Evolutionary conservation across 2,329 filamentous ascomycete genomes (phyloP).

Genomic region (Microdochium paspali): DNA sequence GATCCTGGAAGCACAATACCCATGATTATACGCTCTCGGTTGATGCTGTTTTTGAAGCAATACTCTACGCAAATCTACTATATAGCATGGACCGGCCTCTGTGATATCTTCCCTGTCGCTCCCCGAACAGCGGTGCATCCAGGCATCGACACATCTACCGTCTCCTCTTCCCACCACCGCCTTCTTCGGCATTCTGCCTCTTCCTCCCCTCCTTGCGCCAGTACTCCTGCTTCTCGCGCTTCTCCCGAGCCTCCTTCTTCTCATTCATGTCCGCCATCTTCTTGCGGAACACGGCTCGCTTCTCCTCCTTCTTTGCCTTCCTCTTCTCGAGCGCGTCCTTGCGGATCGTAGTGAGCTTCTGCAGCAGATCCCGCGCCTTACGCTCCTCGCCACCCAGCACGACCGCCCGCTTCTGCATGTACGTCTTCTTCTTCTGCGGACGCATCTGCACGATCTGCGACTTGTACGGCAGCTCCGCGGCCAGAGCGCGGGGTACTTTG

Average conservation of each 20-base stretch:
- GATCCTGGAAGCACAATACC: too few relatives aligned
- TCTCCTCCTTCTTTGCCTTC: slow-evolving; percentile 77
- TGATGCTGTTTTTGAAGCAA: too few relatives aligned
- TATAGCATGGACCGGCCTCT: too few relatives aligned
- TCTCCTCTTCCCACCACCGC: slow-evolving; percentile 27
- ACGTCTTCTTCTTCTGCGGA: slow-evolving; percentile 72
- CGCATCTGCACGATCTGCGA: slow-evolving; percentile 79
- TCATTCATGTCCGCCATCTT: slow-evolving; percentile 75
- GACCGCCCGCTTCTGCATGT: slow-evolving; percentile 94
- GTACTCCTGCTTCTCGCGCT: slow-evolving; percentile 84
- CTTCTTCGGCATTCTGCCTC: slow-evolving; percentile 34
- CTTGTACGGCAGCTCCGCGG: slow-evolving; percentile 82
- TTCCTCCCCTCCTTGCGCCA: slow-evolving; percentile 85
- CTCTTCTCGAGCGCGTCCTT: slow-evolving; percentile 88
- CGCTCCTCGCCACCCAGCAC: slow-evolving; percentile 78
- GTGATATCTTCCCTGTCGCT: too few relatives aligned
- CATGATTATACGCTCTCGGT: too few relatives aligned
- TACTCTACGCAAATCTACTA: too few relatives aligned
- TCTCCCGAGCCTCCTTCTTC: slow-evolving; percentile 80
- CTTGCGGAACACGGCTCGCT: slow-evolving; percentile 68
- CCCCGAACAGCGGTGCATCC: too few relatives aligned
- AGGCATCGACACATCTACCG: slow-evolving; percentile 11
- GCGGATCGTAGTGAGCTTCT: slow-evolving; percentile 81
- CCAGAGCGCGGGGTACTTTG: slow-evolving; percentile 67
- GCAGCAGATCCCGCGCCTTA: slow-evolving; percentile 78